Evolutionary conservation across 805 yeast genomes (phyloP).

Genomic region (Monosporozyma solicola): DNA sequence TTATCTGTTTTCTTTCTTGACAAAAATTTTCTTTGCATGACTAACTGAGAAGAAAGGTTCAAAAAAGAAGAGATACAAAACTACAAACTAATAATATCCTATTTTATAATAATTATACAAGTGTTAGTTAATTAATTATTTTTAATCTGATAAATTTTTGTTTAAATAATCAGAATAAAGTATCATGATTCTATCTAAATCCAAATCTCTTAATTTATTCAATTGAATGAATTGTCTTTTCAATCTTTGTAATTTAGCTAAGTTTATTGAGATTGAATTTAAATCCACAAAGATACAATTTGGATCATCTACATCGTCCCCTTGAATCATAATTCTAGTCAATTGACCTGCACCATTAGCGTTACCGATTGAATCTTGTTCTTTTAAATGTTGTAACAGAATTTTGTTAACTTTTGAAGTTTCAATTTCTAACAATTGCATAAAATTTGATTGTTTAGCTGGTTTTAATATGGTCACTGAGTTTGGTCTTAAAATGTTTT

Average conservation of each 20-base stretch:
- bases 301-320: constrained; percentile 33
- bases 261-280: constrained; percentile 46
- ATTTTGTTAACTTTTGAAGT: constrained; percentile 59
- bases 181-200: constrained; percentile 54
- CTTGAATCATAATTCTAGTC: constrained; percentile 35
- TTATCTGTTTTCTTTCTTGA: too few species aligned
- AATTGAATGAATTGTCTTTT: constrained; percentile 76
- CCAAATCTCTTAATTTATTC: constrained; percentile 71
- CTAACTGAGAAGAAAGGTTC: too few species aligned
- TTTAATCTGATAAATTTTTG: constrained; percentile 40
- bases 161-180: constrained; percentile 73
- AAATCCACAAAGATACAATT: constrained; percentile 42
- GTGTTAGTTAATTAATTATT: not conserved
- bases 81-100: not conserved
- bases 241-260: constrained; percentile 74
- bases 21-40: too few species aligned
- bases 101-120: not conserved
- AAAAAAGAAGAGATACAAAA: too few species aligned
- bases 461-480: constrained; percentile 78
- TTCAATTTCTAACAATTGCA: constrained; percentile 66
- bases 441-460: constrained; percentile 64
- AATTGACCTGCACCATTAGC: constrained; percentile 33
- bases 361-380: constrained; percentile 35
- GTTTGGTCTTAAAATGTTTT: constrained; percentile 61
- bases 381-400: constrained; percentile 42